These are phyloP conservation scores for Candida sithepensis DNA, from an alignment of 805 yeast genomes.

Conservation along the genomic window DNA sequence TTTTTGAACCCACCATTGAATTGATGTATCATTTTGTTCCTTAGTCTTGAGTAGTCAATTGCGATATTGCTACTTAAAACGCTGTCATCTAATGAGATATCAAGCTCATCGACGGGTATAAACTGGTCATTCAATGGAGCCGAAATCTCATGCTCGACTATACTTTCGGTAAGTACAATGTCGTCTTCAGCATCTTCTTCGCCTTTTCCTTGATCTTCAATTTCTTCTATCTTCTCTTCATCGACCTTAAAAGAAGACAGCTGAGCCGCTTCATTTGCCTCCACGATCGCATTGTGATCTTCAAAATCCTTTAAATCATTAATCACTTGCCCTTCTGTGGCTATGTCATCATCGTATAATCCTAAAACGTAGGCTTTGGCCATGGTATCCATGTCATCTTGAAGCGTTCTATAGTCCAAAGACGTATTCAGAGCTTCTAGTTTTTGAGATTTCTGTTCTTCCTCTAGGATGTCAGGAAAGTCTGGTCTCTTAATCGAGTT, in stretches of 20 bases:
- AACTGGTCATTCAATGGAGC: constrained; percentile 22
- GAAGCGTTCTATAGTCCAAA: constrained; percentile 40
- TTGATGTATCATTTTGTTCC: constrained; percentile 45
- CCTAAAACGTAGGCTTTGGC: constrained; percentile 60
- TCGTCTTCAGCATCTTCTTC: constrained; percentile 36
- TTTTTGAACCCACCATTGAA: constrained; percentile 45
- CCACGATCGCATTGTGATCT: constrained; percentile 44
- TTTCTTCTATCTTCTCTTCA: constrained; percentile 10
- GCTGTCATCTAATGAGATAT: constrained; percentile 28
- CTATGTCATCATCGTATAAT: constrained; percentile 56
- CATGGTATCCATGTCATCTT: constrained; percentile 51
- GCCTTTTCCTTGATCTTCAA: constrained; percentile 25
- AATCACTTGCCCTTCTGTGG: constrained; percentile 53
- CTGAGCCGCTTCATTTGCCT: constrained; percentile 26
- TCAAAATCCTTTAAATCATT: constrained; percentile 53
- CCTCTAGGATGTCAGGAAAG: not conserved
- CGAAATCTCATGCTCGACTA: constrained; percentile 40
- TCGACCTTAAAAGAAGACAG: not conserved
- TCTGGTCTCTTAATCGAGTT: not conserved
- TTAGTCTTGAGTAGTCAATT: constrained; percentile 52
- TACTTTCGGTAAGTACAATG: constrained; percentile 38
- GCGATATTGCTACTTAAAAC: constrained; percentile 46
- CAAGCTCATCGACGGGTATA: constrained; percentile 26
- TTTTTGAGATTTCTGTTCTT: not conserved
- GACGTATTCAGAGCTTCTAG: constrained; percentile 25